These are phyloP conservation scores for Tolypocladium tundrense DNA, from an alignment of 2,329 filamentous ascomycete species.

Conservation along the genomic window DNA sequence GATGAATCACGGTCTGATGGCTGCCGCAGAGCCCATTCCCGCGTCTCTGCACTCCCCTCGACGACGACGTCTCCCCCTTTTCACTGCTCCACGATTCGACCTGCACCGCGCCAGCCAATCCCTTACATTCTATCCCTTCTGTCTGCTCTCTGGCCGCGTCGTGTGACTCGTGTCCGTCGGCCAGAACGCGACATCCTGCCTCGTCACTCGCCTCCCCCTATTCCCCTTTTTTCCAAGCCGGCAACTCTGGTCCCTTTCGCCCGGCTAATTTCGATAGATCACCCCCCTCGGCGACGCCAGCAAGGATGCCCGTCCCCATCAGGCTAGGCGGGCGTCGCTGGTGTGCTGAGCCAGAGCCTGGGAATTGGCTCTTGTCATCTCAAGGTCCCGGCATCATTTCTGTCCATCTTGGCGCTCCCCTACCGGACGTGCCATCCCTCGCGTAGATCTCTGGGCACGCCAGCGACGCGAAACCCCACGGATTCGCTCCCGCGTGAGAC, in stretches of 20 bases:
- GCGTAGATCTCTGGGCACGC: not conserved
- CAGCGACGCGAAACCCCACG: no score
- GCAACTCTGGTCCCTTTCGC: not conserved
- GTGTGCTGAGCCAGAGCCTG: not conserved
- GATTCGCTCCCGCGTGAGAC: not conserved
- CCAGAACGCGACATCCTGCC: not conserved
- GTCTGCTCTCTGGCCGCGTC: not conserved
- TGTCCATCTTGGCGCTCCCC: not conserved
- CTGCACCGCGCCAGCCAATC: not conserved
- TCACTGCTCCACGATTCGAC: not conserved
- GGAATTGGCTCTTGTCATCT: not conserved
- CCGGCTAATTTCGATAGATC: constrained; percentile 1
- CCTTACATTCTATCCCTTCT: not conserved
- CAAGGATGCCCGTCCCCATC: not conserved
- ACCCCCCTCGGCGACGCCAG: not conserved
- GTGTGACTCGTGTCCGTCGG: not conserved
- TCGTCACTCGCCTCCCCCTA: not conserved
- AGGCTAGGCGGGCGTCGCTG: not conserved
- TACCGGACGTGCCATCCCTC: not conserved
- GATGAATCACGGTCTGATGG: no score
- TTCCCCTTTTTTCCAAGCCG: not conserved
- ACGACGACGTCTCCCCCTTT: not conserved
- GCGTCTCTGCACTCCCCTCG: no score
- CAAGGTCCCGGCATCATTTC: not conserved
- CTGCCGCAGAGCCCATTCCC: not conserved